phyloP scores from a whole-genome alignment of 768 basidiomycete genomes.

The Lanmaoa pseudosensibilis region DNA sequence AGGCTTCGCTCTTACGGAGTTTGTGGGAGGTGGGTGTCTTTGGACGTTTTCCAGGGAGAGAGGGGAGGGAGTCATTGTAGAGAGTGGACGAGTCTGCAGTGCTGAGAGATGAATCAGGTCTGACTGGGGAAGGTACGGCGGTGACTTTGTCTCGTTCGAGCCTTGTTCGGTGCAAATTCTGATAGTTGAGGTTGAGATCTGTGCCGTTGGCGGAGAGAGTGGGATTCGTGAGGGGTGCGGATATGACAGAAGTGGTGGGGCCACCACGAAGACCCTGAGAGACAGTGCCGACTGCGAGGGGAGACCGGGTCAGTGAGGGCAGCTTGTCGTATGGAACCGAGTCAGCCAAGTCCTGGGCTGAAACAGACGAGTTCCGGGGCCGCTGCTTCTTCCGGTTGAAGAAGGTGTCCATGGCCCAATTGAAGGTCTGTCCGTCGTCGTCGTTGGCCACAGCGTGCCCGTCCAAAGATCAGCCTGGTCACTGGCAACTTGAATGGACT shows the following conservation, averaged over 20 bases:
- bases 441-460: conserved; percentile 10
- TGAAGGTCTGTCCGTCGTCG: conserved; percentile 14
- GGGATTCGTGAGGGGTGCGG: conserved; percentile 83
- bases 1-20: conserved; percentile 54
- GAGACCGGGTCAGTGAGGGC: conserved; percentile 52
- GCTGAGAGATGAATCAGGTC: conserved; percentile 53
- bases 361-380: conserved; percentile 62
- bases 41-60: conserved; percentile 37
- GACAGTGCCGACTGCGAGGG: conserved; percentile 54
- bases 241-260: conserved; percentile 45
- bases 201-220: conserved; percentile 70
- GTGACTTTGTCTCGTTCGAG: conserved; percentile 53
- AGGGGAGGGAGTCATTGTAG: conserved; percentile 49
- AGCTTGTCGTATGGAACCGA: conserved; percentile 76
- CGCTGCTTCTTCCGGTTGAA: conserved; percentile 63
- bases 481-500: background rate
- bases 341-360: conserved; percentile 60
- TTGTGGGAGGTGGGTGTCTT: conserved; percentile 37
- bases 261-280: conserved; percentile 54
- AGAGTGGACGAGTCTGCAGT: conserved; percentile 61
- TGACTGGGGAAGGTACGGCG: conserved; percentile 25
- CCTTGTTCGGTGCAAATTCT: conserved; percentile 47
- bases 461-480: conserved; percentile 4
- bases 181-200: conserved; percentile 68
- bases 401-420: conserved; percentile 55